phyloP scores from a whole-genome alignment of 331 rosid genomes.

The Quercus lobata region DNA sequence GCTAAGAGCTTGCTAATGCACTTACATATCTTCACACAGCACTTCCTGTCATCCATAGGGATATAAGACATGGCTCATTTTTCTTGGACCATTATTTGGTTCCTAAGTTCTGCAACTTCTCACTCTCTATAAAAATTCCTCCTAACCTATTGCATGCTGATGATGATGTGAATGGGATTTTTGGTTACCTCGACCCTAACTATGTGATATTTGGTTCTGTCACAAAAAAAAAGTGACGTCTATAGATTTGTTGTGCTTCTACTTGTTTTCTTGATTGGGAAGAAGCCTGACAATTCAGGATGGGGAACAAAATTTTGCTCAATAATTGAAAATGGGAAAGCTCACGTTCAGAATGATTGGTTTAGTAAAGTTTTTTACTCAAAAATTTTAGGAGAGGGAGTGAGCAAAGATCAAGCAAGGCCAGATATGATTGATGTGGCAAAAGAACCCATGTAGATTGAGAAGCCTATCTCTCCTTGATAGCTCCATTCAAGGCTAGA shows the following conservation, averaged over 20 bases:
- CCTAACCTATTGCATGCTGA: not conserved
- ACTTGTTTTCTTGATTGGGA: slow-evolving; percentile 7
- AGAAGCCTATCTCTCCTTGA: not conserved
- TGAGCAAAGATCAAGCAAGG: not conserved
- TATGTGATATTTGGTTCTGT: not conserved
- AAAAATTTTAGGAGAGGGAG: not conserved
- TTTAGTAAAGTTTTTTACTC: not conserved
- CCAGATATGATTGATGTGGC: not conserved
- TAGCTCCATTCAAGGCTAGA: not conserved
- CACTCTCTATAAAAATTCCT: not conserved
- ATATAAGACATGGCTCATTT: not conserved
- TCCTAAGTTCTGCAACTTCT: not conserved
- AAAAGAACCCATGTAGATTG: not conserved
- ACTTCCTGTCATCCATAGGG: not conserved
- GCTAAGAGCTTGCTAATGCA: not conserved
- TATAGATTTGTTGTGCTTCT: slow-evolving; percentile 19
- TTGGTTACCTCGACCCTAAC: not conserved
- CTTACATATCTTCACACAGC: not conserved
- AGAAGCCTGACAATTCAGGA: not conserved
- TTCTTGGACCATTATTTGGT: not conserved
- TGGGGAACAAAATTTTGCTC: not conserved
- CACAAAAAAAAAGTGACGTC: not conserved
- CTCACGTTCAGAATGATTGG: not conserved
- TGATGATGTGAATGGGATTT: not conserved
- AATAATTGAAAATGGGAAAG: not conserved